Conservation (phyloP, 169 alveolate genomes). For the Theileria parva region DNA sequence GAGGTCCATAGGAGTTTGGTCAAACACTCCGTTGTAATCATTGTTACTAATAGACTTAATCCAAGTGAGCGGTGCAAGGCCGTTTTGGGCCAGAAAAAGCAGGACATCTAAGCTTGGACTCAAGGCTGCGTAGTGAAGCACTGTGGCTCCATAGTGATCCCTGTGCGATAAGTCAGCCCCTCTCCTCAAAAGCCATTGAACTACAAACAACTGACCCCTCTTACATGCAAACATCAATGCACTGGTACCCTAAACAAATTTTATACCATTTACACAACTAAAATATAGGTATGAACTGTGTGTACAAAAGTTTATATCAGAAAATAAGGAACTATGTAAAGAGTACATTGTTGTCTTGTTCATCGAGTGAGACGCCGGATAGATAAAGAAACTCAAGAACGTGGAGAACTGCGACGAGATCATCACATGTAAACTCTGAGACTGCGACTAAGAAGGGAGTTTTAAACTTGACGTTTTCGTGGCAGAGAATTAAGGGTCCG, state of each 20-base stretch:
- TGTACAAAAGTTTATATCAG: neutral
- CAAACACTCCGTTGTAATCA: conserved; percentile 22
- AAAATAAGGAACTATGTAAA: neutral
- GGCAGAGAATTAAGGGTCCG: conserved; percentile 73
- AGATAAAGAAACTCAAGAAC: conserved; percentile 83
- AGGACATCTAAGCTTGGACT: conserved; percentile 65
- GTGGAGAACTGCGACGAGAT: conserved; percentile 74
- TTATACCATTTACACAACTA: too few species aligned
- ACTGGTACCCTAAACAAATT: conserved; percentile 78
- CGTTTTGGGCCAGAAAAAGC: conserved; percentile 60
- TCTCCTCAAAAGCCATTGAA: conserved; percentile 86
- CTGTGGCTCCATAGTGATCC: conserved; percentile 75
- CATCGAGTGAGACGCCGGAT: conserved; percentile 87
- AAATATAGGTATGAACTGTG: too few species aligned
- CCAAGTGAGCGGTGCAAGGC: conserved; percentile 39
- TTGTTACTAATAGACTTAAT: conserved; percentile 29
- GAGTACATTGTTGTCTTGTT: conserved; percentile 78
- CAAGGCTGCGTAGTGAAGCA: conserved; percentile 73
- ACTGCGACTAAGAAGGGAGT: conserved; percentile 85
- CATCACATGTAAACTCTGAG: conserved; percentile 80
- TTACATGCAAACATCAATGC: conserved; percentile 85
- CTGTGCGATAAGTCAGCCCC: conserved; percentile 83
- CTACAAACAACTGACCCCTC: conserved; percentile 79
- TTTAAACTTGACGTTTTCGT: conserved; percentile 68
- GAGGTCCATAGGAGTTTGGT: conserved; percentile 55